These are phyloP conservation scores for Colletotrichum sojae DNA, from an alignment of 2,329 filamentous ascomycete species.

Conservation along the genomic window DNA sequence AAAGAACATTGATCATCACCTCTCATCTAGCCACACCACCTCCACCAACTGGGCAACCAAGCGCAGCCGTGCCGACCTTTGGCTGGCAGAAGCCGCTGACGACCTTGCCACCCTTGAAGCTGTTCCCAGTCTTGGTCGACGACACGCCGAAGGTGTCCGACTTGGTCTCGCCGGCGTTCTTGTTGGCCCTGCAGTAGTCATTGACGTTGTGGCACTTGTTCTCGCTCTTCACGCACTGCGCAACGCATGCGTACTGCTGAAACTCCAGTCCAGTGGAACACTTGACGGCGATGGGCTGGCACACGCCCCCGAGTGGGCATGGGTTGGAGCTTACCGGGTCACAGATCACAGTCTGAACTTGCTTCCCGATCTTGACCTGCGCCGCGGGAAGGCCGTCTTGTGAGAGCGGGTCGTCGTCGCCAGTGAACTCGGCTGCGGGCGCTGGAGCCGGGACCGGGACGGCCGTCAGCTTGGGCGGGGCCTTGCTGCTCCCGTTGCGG, in stretches of 20 bases:
- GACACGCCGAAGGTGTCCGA: background rate
- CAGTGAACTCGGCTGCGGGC: background rate
- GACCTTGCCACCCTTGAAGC: background rate
- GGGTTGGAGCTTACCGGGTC: background rate
- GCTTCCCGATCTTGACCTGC: background rate
- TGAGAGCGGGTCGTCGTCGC: constrained; percentile 3
- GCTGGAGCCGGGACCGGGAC: background rate
- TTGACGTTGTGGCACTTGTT: background rate
- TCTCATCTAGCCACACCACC: too few relatives aligned
- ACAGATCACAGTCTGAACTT: background rate
- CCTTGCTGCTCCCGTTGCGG: constrained; percentile 5
- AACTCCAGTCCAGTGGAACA: background rate
- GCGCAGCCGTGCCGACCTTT: background rate
- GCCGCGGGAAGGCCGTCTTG: constrained; percentile 12
- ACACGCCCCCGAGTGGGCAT: background rate
- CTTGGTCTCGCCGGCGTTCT: background rate
- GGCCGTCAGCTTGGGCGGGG: background rate
- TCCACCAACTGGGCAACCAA: background rate
- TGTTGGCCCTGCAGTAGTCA: background rate
- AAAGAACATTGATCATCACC: background rate
- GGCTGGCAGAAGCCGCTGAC: background rate
- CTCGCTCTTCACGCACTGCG: background rate
- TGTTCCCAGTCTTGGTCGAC: background rate
- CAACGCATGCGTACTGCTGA: background rate
- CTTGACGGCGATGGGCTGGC: background rate